A percentile compares a stretch with the other conserved stretches of the same genome.
These are phyloP conservation scores for Pestalotiopsis sp. DNA, from an alignment of 2,329 filamentous ascomycete species.

Conservation along the genomic window DNA sequence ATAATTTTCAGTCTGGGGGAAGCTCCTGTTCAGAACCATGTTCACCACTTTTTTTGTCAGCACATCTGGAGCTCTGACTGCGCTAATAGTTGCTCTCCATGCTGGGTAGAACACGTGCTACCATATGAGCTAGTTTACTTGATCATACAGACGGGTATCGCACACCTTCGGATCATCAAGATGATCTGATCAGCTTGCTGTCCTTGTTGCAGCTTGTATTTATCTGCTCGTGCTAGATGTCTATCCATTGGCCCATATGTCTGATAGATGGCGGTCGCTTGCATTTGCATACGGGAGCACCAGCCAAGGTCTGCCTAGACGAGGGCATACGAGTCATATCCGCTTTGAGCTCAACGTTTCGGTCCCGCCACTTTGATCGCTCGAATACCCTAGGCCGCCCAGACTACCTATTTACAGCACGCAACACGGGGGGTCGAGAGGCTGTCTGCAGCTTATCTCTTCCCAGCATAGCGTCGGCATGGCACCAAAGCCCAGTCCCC, in stretches of 20 bases:
- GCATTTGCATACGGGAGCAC: not conserved
- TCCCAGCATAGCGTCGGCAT: not conserved
- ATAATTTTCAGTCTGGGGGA: not conserved
- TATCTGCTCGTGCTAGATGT: not conserved
- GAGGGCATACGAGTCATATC: slow-evolving; percentile 1
- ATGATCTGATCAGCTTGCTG: too few species aligned
- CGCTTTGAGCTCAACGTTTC: not conserved
- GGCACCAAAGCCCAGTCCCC: not conserved
- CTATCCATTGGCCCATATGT: not conserved
- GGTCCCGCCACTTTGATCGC: slow-evolving; percentile 11
- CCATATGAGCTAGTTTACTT: too few species aligned
- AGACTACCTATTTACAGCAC: not conserved
- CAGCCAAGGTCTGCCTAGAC: not conserved
- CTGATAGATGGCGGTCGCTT: not conserved
- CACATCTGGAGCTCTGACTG: not conserved
- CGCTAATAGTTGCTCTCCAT: not conserved
- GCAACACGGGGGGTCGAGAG: not conserved
- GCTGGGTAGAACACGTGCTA: too few species aligned
- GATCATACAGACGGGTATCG: too few species aligned
- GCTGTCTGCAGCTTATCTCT: not conserved
- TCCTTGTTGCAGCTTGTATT: not conserved
- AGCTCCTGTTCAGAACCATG: not conserved
- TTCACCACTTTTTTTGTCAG: not conserved
- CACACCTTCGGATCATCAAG: too few species aligned
- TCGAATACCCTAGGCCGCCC: not conserved